Percentiles rank a stretch among this genome's conserved stretches.
phyloP scores from a whole-genome alignment of 2,329 filamentous ascomycete genomes.

The Thelonectria discophora region DNA sequence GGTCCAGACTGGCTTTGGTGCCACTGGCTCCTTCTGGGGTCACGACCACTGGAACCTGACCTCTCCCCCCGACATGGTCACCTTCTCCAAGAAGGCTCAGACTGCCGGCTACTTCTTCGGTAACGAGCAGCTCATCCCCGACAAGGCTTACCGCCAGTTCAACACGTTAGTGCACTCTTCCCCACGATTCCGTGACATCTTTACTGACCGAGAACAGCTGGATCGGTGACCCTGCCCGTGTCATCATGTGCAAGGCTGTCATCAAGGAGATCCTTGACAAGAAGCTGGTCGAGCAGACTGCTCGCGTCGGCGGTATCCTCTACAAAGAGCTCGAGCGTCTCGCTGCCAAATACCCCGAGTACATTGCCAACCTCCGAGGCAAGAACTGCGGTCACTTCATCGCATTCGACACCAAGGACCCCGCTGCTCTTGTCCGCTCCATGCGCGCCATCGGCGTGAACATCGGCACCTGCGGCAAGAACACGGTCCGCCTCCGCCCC shows the following conservation, averaged over 20 bases:
- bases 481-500: constrained; percentile 75
- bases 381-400: constrained; percentile 80
- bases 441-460: constrained; percentile 79
- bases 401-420: constrained; percentile 77
- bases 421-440: constrained; percentile 74
- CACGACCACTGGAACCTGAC: constrained; percentile 83
- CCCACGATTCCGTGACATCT: background rate
- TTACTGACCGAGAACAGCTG: constrained; percentile 52
- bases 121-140: constrained; percentile 76
- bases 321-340: constrained; percentile 71
- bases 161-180: constrained; percentile 62
- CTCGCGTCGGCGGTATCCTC: constrained; percentile 73
- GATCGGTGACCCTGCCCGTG: constrained; percentile 84
- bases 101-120: constrained; percentile 86
- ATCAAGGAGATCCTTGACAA: constrained; percentile 77
- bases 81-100: constrained; percentile 88
- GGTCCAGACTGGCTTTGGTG: constrained; percentile 82
- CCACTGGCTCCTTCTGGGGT: constrained; percentile 89
- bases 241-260: constrained; percentile 80
- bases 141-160: constrained; percentile 86
- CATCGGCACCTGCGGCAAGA: constrained; percentile 77
- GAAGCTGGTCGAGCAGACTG: constrained; percentile 72
- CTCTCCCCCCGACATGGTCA: constrained; percentile 83
- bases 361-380: constrained; percentile 78
- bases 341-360: constrained; percentile 70